Percentiles rank a stretch among this genome's conserved stretches.
These are phyloP conservation scores for Amesomyces nigricolor DNA, from an alignment of 2,329 filamentous ascomycete species.

Conservation along the genomic window DNA sequence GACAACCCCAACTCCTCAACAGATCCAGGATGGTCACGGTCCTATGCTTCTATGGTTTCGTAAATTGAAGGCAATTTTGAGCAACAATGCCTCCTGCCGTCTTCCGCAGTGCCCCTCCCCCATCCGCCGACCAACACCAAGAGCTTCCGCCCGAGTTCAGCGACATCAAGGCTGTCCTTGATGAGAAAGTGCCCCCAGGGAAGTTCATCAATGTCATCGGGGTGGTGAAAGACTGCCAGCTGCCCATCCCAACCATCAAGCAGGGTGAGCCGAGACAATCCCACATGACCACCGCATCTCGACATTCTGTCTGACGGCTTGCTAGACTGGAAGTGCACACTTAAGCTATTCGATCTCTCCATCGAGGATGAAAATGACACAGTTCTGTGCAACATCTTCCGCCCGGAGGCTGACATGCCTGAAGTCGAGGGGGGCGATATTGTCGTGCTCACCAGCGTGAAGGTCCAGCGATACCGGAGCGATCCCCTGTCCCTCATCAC, in stretches of 20 bases:
- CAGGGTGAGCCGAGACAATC: slow-evolving; percentile 39
- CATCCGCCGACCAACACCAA: slow-evolving; percentile 2
- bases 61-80: too few species aligned
- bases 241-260: slow-evolving; percentile 46
- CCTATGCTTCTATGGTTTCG: too few species aligned
- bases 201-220: slow-evolving; percentile 58
- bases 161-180: slow-evolving; percentile 39
- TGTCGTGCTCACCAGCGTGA: slow-evolving; percentile 55
- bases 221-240: slow-evolving; percentile 60
- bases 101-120: background rate
- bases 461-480: slow-evolving; percentile 43
- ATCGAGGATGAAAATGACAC: slow-evolving; percentile 39
- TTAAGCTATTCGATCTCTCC: slow-evolving; percentile 57
- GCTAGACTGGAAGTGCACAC: slow-evolving; percentile 54
- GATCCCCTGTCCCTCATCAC: slow-evolving; percentile 40
- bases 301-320: slow-evolving; percentile 12
- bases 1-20: background rate
- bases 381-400: slow-evolving; percentile 57
- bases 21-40: too few species aligned
- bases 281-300: background rate
- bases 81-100: slow-evolving; percentile 4
- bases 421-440: slow-evolving; percentile 51
- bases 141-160: slow-evolving; percentile 38
- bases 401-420: slow-evolving; percentile 45
- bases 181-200: slow-evolving; percentile 29